Evolutionary conservation across 768 basidiomycete species (phyloP).

Genomic region (Galerina marginata): DNA sequence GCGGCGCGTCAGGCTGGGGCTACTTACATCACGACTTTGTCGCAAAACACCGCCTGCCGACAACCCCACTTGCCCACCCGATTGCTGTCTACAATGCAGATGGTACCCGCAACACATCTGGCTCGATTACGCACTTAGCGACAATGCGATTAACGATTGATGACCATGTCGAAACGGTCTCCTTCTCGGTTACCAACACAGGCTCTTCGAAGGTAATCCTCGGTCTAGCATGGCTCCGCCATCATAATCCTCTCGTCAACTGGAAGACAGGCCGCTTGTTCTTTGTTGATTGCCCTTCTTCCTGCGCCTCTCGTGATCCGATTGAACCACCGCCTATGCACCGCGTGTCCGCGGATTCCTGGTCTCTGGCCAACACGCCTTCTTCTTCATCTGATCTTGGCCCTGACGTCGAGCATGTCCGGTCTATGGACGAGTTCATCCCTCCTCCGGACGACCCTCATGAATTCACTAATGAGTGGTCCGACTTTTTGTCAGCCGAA

Average conservation of each 20-base stretch:
- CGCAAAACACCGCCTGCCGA: no score
- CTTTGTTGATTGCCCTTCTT: slow-evolving; percentile 10
- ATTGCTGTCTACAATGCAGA: no score
- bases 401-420: no score
- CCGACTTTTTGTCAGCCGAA: not conserved
- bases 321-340: no score
- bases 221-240: slow-evolving; percentile 24
- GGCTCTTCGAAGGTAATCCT: slow-evolving; percentile 22
- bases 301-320: not conserved
- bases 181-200: slow-evolving; percentile 24
- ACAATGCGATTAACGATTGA: slow-evolving; percentile 21
- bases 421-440: not conserved
- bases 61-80: no score
- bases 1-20: slow-evolving; percentile 10
- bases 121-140: slow-evolving; percentile 17
- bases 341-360: no score
- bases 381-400: no score
- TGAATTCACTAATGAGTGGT: not conserved
- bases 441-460: not conserved
- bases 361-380: no score
- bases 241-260: slow-evolving; percentile 26
- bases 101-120: no score
- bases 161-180: slow-evolving; percentile 20
- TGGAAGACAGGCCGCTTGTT: slow-evolving; percentile 10
- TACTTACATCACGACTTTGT: not conserved